Percentiles rank a stretch among this genome's conserved stretches.
phyloP scores from a whole-genome alignment of 345 rosid species.

The Balakata baccata region DNA sequence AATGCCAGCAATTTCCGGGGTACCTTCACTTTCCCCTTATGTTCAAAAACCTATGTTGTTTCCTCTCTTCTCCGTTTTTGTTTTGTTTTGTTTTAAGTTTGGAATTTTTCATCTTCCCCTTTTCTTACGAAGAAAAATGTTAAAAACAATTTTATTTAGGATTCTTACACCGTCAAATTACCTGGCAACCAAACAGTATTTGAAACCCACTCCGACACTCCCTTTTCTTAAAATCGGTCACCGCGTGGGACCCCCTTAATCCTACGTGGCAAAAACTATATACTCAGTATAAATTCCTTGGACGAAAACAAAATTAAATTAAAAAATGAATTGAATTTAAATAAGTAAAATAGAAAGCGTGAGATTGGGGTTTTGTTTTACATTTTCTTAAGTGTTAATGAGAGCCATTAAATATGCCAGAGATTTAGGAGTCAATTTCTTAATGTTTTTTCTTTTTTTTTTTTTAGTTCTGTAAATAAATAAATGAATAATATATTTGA shows the following conservation, averaged over 20 bases:
- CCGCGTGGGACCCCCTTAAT: neutral
- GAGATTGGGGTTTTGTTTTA: too few species aligned
- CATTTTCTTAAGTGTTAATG: too few species aligned
- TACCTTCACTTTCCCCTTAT: conserved; percentile 22
- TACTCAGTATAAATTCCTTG: too few species aligned
- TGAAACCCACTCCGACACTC: neutral
- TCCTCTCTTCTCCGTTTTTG: neutral
- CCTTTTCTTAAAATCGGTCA: neutral
- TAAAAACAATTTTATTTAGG: neutral
- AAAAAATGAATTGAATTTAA: too few species aligned
- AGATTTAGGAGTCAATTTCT: neutral
- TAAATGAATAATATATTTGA: too few species aligned
- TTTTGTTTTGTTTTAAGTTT: neutral
- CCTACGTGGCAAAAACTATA: neutral
- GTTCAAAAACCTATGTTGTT: neutral
- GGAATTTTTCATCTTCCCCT: too few species aligned
- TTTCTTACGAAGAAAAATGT: neutral
- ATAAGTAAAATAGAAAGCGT: too few species aligned
- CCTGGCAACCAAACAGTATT: neutral
- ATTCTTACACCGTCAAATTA: neutral
- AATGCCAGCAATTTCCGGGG: conserved; percentile 49
- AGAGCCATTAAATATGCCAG: neutral
- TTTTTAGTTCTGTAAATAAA: too few species aligned
- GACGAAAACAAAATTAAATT: neutral
- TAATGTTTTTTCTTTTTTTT: neutral